These are phyloP conservation scores for Elsinoe arachidis DNA, from an alignment of 2,329 filamentous ascomycete species.

Conservation along the genomic window DNA sequence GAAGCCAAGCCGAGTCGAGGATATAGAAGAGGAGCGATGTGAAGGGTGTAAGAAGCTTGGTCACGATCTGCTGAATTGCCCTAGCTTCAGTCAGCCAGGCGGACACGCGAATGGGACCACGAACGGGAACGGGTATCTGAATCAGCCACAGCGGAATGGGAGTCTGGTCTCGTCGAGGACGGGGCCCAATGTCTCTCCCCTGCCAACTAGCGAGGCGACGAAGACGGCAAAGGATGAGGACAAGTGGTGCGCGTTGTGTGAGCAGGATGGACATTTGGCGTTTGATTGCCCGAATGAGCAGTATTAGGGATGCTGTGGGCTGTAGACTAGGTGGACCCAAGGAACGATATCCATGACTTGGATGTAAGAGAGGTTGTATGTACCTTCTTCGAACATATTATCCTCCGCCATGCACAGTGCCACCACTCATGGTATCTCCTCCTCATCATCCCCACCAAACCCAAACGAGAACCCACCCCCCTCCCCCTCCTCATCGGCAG, in stretches of 20 bases:
- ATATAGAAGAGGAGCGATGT: conserved; percentile 12
- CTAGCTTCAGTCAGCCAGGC: conserved; percentile 10
- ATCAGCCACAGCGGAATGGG: neutral
- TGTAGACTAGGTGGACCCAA: neutral
- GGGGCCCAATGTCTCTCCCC: neutral
- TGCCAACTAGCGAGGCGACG: conserved; percentile 16
- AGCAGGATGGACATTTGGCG: conserved; percentile 91
- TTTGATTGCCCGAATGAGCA: conserved; percentile 33
- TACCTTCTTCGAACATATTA: neutral
- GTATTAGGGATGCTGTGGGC: conserved; percentile 23
- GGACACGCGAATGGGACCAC: no score
- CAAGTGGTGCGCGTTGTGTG: conserved; percentile 96
- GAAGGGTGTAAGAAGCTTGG: conserved; percentile 14
- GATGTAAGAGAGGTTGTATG: neutral
- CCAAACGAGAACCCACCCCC: conserved; percentile 53
- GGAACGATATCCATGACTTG: neutral
- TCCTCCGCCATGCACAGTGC: neutral
- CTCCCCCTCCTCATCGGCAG: conserved; percentile 37
- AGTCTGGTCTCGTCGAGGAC: conserved; percentile 3
- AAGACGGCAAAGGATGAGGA: conserved; percentile 49
- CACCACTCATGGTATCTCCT: conserved; percentile 21
- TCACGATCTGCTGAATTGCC: conserved; percentile 15
- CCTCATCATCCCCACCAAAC: conserved; percentile 48
- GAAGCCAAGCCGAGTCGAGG: neutral
- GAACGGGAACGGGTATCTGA: neutral